These are phyloP conservation scores for Apocynum venetum DNA, from an alignment of 257 asterid genomes.

Conservation along the genomic window DNA sequence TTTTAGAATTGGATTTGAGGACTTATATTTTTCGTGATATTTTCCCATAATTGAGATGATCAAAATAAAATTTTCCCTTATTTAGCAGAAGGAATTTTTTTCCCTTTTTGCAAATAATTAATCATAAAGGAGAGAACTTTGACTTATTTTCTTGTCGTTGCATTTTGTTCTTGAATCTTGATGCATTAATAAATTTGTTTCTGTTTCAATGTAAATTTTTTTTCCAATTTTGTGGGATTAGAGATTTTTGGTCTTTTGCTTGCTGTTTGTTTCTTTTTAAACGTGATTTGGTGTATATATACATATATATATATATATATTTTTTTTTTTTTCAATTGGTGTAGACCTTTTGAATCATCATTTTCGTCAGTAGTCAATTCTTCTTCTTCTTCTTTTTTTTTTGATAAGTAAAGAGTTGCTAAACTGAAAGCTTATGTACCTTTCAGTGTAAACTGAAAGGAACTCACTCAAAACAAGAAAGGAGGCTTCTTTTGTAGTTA, in stretches of 20 bases:
- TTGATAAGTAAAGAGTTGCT: background rate
- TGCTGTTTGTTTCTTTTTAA: background rate
- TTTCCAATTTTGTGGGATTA: background rate
- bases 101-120: background rate
- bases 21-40: background rate
- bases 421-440: background rate
- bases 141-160: background rate
- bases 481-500: background rate
- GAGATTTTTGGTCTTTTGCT: background rate
- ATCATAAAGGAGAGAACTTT: slow-evolving; percentile 1
- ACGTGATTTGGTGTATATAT: background rate
- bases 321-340: too few relatives aligned
- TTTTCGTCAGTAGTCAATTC: background rate
- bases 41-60: slow-evolving; percentile 7
- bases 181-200: background rate
- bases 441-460: background rate
- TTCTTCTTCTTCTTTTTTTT: background rate
- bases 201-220: background rate
- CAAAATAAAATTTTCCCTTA: background rate
- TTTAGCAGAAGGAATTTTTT: background rate
- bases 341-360: background rate
- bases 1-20: background rate
- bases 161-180: background rate
- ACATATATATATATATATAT: too few relatives aligned
- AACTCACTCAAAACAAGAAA: background rate